A percentile compares a stretch with the other conserved stretches of the same genome.
Conservation (phyloP, 1,284 basidiomycete genomes). For the Ganoderma lucidum region DNA sequence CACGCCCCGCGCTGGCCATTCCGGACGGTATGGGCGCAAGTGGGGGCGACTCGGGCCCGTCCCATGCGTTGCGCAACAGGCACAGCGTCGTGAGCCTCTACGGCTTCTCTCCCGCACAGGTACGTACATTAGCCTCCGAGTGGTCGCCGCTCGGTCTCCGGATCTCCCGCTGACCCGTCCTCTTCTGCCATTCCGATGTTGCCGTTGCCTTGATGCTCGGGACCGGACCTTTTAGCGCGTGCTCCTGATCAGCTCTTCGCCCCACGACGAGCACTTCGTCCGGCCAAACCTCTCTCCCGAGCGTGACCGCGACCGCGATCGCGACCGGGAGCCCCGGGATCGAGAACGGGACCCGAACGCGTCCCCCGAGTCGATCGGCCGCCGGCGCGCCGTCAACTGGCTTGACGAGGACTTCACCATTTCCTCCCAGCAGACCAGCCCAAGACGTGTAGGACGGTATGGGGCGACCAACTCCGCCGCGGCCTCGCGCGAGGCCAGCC, state of each 20-base stretch:
- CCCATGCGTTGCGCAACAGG: constrained; percentile 56
- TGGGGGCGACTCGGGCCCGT: constrained; percentile 21
- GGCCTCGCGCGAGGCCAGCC: constrained; percentile 32
- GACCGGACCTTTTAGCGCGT: constrained; percentile 51
- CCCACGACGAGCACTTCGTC: constrained; percentile 50
- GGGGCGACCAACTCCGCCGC: constrained; percentile 17
- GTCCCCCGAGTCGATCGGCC: constrained; percentile 44
- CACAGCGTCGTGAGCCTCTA: constrained; percentile 67
- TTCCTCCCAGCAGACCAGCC: constrained; percentile 12
- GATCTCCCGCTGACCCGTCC: constrained; percentile 16
- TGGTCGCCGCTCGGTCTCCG: neutral
- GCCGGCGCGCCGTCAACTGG: constrained; percentile 56
- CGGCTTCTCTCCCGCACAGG: constrained; percentile 78
- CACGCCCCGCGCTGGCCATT: constrained; percentile 53
- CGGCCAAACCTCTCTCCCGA: constrained; percentile 30
- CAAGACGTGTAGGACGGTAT: constrained; percentile 16
- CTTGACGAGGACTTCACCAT: constrained; percentile 46
- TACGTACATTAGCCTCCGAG: constrained; percentile 36
- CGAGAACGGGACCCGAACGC: constrained; percentile 26
- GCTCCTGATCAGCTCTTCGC: constrained; percentile 69
- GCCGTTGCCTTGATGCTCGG: neutral
- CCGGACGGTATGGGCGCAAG: constrained; percentile 45
- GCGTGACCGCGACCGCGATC: constrained; percentile 25
- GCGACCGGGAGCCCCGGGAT: neutral
- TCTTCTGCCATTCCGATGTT: neutral